These are phyloP conservation scores for Centrapalus pauciflorus DNA, from an alignment of 129 eudicot genomes.

Conservation along the genomic window DNA sequence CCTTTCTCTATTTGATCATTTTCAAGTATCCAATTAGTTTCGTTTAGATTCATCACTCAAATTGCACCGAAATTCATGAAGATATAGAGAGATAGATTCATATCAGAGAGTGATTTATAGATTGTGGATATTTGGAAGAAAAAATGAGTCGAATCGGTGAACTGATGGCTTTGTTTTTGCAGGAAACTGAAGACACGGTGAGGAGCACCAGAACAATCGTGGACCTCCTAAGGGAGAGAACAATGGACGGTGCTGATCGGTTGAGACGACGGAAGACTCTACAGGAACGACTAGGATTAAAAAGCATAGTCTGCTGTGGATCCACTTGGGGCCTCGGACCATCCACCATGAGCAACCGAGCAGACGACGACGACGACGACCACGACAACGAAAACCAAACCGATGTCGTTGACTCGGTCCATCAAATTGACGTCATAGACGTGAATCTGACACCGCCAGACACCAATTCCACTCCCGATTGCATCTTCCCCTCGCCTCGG, in stretches of 20 bases:
- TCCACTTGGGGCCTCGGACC: slow-evolving; percentile 54
- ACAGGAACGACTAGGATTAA: slow-evolving; percentile 60
- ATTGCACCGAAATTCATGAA: too few relatives aligned
- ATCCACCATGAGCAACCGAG: slow-evolving; percentile 32
- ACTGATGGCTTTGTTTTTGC: slow-evolving; percentile 29
- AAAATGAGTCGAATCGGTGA: slow-evolving; percentile 25
- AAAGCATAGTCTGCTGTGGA: slow-evolving; percentile 56
- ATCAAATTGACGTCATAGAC: not conserved
- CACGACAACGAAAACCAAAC: slow-evolving; percentile 11
- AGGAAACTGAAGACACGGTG: slow-evolving; percentile 20
- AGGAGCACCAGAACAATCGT: too few relatives aligned
- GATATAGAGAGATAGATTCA: too few relatives aligned
- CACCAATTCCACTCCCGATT: slow-evolving; percentile 19
- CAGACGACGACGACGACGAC: slow-evolving; percentile 30
- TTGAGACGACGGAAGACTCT: slow-evolving; percentile 39
- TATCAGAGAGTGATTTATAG: too few relatives aligned
- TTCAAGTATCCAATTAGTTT: too few relatives aligned
- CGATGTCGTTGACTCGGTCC: not conserved
- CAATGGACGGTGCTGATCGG: slow-evolving; percentile 53
- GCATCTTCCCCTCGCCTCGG: slow-evolving; percentile 33
- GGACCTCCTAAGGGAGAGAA: too few relatives aligned
- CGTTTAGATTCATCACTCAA: too few relatives aligned
- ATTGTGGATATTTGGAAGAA: too few relatives aligned
- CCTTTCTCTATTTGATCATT: not conserved
- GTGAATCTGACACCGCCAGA: slow-evolving; percentile 23